Percentiles rank a stretch among this genome's conserved stretches.
Conservation (phyloP, 441 rosid species). For the Omphalea diandra region DNA sequence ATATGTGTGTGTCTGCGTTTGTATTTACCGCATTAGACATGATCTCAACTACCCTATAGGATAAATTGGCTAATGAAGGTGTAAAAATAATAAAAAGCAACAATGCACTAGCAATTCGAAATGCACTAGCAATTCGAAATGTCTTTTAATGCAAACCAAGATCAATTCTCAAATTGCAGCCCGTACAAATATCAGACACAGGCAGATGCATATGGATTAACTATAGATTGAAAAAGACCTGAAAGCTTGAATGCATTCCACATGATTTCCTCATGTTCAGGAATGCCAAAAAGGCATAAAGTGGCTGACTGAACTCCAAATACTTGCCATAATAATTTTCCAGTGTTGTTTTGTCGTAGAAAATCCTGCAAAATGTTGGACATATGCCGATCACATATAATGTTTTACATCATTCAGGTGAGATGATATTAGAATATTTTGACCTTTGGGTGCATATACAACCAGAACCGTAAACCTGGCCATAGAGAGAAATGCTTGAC, state of each 20-base stretch:
- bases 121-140: too few species aligned
- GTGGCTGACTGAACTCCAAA: constrained; percentile 79
- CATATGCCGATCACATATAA: constrained; percentile 9
- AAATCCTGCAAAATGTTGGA: constrained; percentile 60
- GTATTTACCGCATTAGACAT: not conserved
- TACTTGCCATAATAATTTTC: constrained; percentile 84
- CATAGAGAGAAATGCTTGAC: constrained; percentile 54
- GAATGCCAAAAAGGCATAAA: constrained; percentile 76
- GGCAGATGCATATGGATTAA: not conserved
- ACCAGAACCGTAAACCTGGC: constrained; percentile 73
- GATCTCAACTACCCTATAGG: not conserved
- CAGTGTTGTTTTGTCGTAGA: constrained; percentile 89
- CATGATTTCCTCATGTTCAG: constrained; percentile 90
- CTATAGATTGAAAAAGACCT: constrained; percentile 39
- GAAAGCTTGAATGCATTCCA: constrained; percentile 75
- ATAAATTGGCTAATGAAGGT: not conserved
- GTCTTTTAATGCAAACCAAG: too few species aligned
- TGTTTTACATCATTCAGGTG: not conserved
- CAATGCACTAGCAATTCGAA: too few species aligned
- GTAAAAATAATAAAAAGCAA: not conserved
- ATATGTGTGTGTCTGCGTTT: not conserved
- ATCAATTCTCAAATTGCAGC: constrained; percentile 1
- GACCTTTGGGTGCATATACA: constrained; percentile 98
- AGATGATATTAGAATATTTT: constrained; percentile 15
- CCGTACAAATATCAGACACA: not conserved